Conservation (phyloP, 202 grass and related monocot species). For the Brachypodium distachyon region DNA sequence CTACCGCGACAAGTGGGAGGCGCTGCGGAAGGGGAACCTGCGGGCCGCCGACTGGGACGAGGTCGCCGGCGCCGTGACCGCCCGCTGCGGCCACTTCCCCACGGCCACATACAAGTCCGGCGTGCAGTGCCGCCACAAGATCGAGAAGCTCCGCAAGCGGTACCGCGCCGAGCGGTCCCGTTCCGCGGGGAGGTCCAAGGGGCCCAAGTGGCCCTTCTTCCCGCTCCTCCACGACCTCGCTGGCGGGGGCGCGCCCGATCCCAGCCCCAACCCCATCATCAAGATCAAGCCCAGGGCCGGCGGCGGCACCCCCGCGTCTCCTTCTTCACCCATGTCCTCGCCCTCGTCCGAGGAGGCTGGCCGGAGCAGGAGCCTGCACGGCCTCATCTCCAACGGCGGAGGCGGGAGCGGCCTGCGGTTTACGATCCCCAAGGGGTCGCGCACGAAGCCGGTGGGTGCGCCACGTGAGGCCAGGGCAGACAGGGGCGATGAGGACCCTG, state of each 20-base stretch:
- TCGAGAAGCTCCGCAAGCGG: conserved; percentile 95
- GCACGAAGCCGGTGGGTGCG: conserved; percentile 32
- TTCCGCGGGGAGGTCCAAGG: conserved; percentile 33
- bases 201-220: conserved; percentile 77
- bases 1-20: conserved; percentile 80
- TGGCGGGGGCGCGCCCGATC: conserved; percentile 24
- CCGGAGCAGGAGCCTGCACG: conserved; percentile 52
- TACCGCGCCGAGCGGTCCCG: conserved; percentile 74
- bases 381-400: conserved; percentile 75
- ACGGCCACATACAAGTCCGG: conserved; percentile 60
- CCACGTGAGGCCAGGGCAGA: conserved; percentile 25
- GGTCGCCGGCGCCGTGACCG: conserved; percentile 64
- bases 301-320: conserved; percentile 14
- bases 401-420: conserved; percentile 60
- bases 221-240: conserved; percentile 77
- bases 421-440: conserved; percentile 81
- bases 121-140: conserved; percentile 98
- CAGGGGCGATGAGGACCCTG: conserved; percentile 35
- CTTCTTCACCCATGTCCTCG: conserved; percentile 36
- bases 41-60: conserved; percentile 87
- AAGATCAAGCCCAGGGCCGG: conserved; percentile 39
- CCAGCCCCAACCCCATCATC: conserved; percentile 52
- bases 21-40: conserved; percentile 81
- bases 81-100: conserved; percentile 54
- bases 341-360: conserved; percentile 18